Evolutionary conservation across 768 basidiomycete species (phyloP), one percentile per base, ranked within the genome.

Genomic region (Rhizopogon rudus): DNA sequence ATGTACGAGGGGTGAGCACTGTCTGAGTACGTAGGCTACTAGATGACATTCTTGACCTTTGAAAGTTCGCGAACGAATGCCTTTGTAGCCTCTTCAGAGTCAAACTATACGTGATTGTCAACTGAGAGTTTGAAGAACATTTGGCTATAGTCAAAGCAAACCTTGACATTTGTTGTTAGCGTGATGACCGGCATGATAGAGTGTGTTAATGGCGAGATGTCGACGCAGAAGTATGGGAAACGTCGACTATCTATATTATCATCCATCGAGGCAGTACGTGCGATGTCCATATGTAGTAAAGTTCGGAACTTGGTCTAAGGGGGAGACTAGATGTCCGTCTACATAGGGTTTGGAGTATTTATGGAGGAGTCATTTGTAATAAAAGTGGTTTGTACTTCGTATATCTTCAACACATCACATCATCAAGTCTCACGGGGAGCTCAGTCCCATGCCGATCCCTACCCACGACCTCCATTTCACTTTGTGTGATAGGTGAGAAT

Each of bases 31-130:
- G n/a, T 14, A 28, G n/a, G 14, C 83, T 25, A 25, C 22, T 2
- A 25, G 25, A 5, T 25, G 25, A 25, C 3, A 25, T 25, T 25
- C 25, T 25, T 25, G 25, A 25, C 25, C 25, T 25, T 25, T 3
- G 25, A 83, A 62, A 87, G 81, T 56, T 84, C 79, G 14, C 77
- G 69, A 31, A 69, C 60, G 52, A 77, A 75, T 5, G 61, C 64
- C 58, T 70, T 73, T 35, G 64, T 65, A 44, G 69, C 70, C 22
- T 64, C 61, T 28, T 62, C 63, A 40, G 63, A 64, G 12, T 53
- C 53, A 9, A 62, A 12, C 61, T 63, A 41, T 8, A 25, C 4
- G 25, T 25, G 25, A 25, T 25, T 31, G 31, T 3, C 31, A 31
- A 8, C 31, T 31, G 9, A 1, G 22, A 9, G 59, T n/a, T 52